phyloP scores from a whole-genome alignment of 345 rosid species.

The Trapa bicornis region DNA sequence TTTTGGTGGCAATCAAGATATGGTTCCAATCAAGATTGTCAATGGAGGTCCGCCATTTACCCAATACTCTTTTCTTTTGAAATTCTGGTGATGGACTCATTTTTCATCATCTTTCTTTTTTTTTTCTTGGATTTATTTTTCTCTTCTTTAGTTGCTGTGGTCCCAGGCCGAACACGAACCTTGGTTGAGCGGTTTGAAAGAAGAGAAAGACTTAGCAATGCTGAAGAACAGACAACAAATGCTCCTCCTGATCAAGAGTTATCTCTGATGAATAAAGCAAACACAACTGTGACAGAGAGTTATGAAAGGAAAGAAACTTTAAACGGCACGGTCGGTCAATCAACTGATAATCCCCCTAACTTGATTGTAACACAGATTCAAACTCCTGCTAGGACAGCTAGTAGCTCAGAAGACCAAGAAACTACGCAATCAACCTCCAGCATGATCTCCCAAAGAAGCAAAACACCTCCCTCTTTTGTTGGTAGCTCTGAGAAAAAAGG shows the following conservation, averaged over 20 bases:
- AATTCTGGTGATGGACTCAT: conserved; percentile 2
- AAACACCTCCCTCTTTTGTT: neutral
- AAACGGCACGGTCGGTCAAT: neutral
- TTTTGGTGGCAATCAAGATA: conserved; percentile 21
- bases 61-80: conserved; percentile 10
- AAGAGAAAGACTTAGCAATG: conserved; percentile 5
- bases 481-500: neutral
- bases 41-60: conserved; percentile 72
- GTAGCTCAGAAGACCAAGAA: neutral
- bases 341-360: neutral
- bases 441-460: neutral
- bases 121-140: conserved; percentile 14
- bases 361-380: neutral
- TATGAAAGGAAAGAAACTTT: neutral
- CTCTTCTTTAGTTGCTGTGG: conserved; percentile 64
- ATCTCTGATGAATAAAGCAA: conserved; percentile 3
- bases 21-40: conserved; percentile 53
- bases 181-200: conserved; percentile 87
- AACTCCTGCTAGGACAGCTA: neutral
- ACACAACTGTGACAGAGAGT: neutral
- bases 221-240: conserved; percentile 13
- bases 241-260: neutral
- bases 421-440: neutral
- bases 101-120: neutral
- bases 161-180: conserved; percentile 74